Base-by-base conservation (phyloP, 257 asterid species). In the Solanum sitiens region DNA sequence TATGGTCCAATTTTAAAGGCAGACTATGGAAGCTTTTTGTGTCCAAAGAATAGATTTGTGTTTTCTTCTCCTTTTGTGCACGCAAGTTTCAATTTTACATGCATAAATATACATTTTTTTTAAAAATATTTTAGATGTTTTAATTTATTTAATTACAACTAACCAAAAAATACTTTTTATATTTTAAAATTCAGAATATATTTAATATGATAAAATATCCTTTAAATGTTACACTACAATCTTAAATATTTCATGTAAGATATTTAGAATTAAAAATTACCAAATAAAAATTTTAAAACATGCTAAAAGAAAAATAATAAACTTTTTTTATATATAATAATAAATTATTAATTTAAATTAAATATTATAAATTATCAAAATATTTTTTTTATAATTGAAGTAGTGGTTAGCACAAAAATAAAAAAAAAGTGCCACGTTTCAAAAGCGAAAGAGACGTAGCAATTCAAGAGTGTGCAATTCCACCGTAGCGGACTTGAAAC, bases 401-500 rank as follows among this genome's bases (percentile, higher is more conserved):
- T 25, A 25, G 72, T 65, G 14, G 16, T 65, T 67, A 12, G 74
- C 21, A 27, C 39, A 68, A 33, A 32, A 30, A 72, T 8, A 16
- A 35, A 35, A 8, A 6, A 4, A 3, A 11, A 32, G 53, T 85
- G 82, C 27, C 79, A 86, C 87, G 83, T 86, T 84, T 73, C 79
- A n/a, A 45, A n/a, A 33, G 72, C 10, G 4, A 71, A 70, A 53
- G 79, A 67, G 72, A 30, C 25, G 30, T 71, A n/a, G 45, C 88
- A 59, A 42, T 59, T n/a, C 86, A 42, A 65, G 39, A 8, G 86
- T 67, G 89, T 83, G 86, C 85, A 77, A 84, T 56, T 92, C 86
- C 92, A 93, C 94, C 91, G 88, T 94, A 89, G 91, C 98, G 98
- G 98, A 95, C 94, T 87, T 92, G 92, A 95, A 91, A 89, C 86